These are phyloP conservation scores for Zasmidium citrigriseum DNA, from an alignment of 2,329 filamentous ascomycete species.

Conservation along the genomic window DNA sequence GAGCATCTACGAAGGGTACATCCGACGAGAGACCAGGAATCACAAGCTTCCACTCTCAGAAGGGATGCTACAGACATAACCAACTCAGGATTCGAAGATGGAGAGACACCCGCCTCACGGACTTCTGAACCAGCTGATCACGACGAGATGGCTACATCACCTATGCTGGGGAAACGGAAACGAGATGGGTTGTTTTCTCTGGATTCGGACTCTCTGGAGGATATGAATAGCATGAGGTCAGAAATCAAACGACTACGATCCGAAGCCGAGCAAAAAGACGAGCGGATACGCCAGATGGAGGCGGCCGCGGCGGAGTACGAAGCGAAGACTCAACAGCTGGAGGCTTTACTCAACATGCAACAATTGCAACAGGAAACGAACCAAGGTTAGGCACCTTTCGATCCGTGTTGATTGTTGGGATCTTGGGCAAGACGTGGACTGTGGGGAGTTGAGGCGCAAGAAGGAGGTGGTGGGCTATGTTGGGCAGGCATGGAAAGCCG, in stretches of 20 bases:
- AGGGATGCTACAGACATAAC: constrained; percentile 15
- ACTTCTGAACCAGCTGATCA: constrained; percentile 5
- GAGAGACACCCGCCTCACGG: constrained; percentile 18
- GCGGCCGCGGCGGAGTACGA: constrained; percentile 9
- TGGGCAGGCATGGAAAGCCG: neutral
- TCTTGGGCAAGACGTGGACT: too few relatives aligned
- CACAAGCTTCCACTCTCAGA: constrained; percentile 19
- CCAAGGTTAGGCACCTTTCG: neutral
- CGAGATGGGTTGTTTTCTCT: neutral
- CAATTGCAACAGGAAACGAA: neutral
- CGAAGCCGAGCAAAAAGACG: constrained; percentile 45
- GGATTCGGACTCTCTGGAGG: constrained; percentile 25
- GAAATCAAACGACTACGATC: constrained; percentile 44
- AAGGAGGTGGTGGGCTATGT: neutral
- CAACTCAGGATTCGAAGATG: constrained; percentile 17
- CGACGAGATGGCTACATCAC: constrained; percentile 9
- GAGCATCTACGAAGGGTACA: constrained; percentile 94
- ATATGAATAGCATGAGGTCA: constrained; percentile 30
- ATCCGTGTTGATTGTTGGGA: neutral
- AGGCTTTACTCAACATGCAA: neutral
- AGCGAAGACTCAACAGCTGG: neutral
- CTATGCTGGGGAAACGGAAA: constrained; percentile 12
- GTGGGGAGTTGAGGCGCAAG: neutral
- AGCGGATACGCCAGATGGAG: constrained; percentile 30
- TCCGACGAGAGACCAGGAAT: constrained; percentile 23